These are phyloP conservation scores for Colletotrichum camelliae DNA, from an alignment of 2,329 filamentous ascomycete species.

Conservation along the genomic window DNA sequence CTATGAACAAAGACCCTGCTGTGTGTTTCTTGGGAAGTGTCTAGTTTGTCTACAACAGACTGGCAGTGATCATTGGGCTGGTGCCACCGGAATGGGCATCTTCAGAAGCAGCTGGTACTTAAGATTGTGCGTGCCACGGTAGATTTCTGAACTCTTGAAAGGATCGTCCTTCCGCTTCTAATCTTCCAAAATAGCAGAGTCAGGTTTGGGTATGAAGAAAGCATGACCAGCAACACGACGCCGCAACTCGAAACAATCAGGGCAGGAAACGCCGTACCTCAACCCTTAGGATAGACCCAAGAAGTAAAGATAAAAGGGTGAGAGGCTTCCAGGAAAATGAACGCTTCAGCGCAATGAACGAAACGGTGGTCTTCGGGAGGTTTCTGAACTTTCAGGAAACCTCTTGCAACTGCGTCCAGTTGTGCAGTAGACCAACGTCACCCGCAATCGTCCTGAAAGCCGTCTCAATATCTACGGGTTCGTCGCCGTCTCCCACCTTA, in stretches of 20 bases:
- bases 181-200: too few relatives aligned
- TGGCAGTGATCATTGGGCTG: background rate
- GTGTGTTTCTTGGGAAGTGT: fast-evolving
- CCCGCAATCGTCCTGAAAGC: background rate
- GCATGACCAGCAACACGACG: background rate
- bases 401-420: background rate
- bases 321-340: background rate
- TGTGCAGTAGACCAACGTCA: too few relatives aligned
- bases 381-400: background rate
- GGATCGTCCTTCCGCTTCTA: background rate
- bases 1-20: background rate
- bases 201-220: too few relatives aligned
- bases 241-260: background rate
- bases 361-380: too few relatives aligned
- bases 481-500: background rate
- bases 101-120: background rate
- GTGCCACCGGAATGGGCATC: background rate
- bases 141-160: background rate
- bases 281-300: too few relatives aligned
- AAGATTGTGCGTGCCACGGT: too few relatives aligned
- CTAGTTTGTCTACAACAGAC: background rate
- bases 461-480: background rate
- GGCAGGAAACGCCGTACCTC: too few relatives aligned
- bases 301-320: background rate
- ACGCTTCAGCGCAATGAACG: background rate